phyloP scores from a whole-genome alignment of 1,139 yeast species.

The Scheffersomyces stambukii region DNA sequence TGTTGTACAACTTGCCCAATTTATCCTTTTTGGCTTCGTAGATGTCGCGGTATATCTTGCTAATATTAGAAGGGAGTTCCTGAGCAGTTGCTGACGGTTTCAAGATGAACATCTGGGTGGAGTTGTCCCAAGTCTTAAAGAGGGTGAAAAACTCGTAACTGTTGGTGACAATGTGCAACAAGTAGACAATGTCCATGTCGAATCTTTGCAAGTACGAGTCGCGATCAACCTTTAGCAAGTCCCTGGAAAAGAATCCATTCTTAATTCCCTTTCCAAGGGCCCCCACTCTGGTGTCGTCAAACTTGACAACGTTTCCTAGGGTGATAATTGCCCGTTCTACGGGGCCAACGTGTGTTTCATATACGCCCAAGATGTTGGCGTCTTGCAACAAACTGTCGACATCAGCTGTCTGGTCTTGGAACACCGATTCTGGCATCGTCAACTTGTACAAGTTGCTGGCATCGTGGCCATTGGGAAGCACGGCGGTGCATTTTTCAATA shows the following conservation, averaged over 20 bases:
- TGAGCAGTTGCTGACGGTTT: slow-evolving; percentile 72
- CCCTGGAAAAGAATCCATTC: slow-evolving; percentile 70
- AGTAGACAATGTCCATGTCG: slow-evolving; percentile 57
- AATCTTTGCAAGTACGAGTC: slow-evolving; percentile 52
- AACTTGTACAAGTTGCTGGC: slow-evolving; percentile 56
- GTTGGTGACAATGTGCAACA: slow-evolving; percentile 70
- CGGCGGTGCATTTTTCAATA: slow-evolving; percentile 54
- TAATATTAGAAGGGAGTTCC: slow-evolving; percentile 53
- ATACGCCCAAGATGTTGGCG: slow-evolving; percentile 62
- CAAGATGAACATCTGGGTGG: slow-evolving; percentile 53
- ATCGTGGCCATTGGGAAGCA: slow-evolving; percentile 69
- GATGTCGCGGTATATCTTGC: slow-evolving; percentile 52
- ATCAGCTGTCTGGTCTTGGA: slow-evolving; percentile 50
- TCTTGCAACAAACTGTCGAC: slow-evolving; percentile 66
- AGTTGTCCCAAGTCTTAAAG: slow-evolving; percentile 62
- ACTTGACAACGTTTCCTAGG: slow-evolving; percentile 68
- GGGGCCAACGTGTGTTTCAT: slow-evolving; percentile 68
- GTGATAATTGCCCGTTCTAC: slow-evolving; percentile 74
- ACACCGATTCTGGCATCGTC: slow-evolving; percentile 64
- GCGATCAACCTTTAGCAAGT: slow-evolving; percentile 45
- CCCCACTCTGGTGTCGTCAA: slow-evolving; percentile 69
- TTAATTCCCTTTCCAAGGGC: slow-evolving; percentile 85
- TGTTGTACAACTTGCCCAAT: slow-evolving; percentile 35
- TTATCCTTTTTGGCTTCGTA: slow-evolving; percentile 45
- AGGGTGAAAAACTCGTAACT: slow-evolving; percentile 73